Percentiles rank a stretch among this genome's conserved stretches.
Conservation (phyloP, 1,284 basidiomycete species). For the Leccinum angustisporum region DNA sequence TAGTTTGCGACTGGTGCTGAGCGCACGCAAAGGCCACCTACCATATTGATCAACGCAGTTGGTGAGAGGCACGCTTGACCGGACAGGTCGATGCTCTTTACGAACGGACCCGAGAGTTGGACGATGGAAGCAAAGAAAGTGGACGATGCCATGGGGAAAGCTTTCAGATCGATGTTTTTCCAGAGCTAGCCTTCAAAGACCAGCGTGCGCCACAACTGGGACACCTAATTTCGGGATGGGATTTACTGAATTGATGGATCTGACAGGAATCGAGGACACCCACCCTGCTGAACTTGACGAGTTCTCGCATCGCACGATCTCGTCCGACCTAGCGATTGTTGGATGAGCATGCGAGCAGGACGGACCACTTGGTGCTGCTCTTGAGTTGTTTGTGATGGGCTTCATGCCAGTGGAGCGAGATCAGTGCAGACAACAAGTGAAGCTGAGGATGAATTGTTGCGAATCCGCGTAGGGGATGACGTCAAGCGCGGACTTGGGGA, state of each 20-base stretch:
- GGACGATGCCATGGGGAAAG: too few species aligned
- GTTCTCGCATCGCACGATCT: slow-evolving; percentile 70
- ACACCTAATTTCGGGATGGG: slow-evolving; percentile 58
- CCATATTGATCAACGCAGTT: too few species aligned
- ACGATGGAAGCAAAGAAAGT: too few species aligned
- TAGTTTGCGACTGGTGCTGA: too few species aligned
- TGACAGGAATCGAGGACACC: slow-evolving; percentile 30
- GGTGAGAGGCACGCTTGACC: too few species aligned
- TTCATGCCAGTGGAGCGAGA: slow-evolving; percentile 47
- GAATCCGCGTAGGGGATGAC: slow-evolving; percentile 19
- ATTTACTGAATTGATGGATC: slow-evolving; percentile 10
- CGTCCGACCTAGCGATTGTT: slow-evolving; percentile 71
- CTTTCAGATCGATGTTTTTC: too few species aligned
- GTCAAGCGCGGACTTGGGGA: slow-evolving; percentile 58
- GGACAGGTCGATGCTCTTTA: too few species aligned
- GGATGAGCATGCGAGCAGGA: slow-evolving; percentile 52
- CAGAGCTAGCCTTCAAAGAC: too few species aligned
- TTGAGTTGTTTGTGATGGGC: slow-evolving; percentile 47
- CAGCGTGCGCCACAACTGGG: slow-evolving; percentile 66
- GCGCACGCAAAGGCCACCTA: too few species aligned
- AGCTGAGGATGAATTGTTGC: slow-evolving; percentile 49
- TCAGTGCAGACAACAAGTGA: slow-evolving; percentile 53
- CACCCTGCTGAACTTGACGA: slow-evolving; percentile 80
- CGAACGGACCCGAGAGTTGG: too few species aligned
- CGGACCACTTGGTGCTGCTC: slow-evolving; percentile 53